These are phyloP conservation scores for Arthrobotrys sphaeroides DNA, from an alignment of 2,329 filamentous ascomycete genomes.

Conservation along the genomic window DNA sequence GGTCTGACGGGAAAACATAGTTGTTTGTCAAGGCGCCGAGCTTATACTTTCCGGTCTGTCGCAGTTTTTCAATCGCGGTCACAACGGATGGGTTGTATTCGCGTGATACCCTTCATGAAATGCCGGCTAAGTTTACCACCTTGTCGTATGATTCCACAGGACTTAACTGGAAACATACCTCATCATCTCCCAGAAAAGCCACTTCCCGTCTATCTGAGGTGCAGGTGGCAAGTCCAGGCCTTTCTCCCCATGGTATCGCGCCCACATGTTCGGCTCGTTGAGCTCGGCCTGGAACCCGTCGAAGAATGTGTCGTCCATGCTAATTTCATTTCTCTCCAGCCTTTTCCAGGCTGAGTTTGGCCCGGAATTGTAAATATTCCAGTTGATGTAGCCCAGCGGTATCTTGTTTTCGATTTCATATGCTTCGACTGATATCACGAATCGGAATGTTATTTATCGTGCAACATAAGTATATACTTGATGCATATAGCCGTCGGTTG, in stretches of 20 bases:
- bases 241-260: conserved; percentile 67
- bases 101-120: conserved; percentile 36
- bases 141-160: background rate
- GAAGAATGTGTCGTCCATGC: conserved; percentile 79
- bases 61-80: conserved; percentile 77
- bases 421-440: conserved; percentile 69
- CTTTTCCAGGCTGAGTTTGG: conserved; percentile 87
- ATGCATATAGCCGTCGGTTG: too few relatives aligned
- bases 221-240: conserved; percentile 66
- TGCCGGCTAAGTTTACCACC: conserved; percentile 30
- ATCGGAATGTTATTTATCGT: background rate
- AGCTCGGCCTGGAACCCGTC: conserved; percentile 78
- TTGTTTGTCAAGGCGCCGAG: conserved; percentile 86
- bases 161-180: conserved; percentile 69
- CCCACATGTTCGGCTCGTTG: conserved; percentile 73
- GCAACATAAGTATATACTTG: too few relatives aligned
- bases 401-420: conserved; percentile 82
- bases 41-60: conserved; percentile 69
- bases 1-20: conserved; percentile 80
- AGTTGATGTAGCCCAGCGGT: conserved; percentile 89
- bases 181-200: conserved; percentile 94
- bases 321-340: conserved; percentile 83
- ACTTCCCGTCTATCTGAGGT: conserved; percentile 78
- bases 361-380: conserved; percentile 80
- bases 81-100: conserved; percentile 81